Base-by-base conservation (phyloP, 306 rosid species). In the Begonia fuchsioides region DNA sequence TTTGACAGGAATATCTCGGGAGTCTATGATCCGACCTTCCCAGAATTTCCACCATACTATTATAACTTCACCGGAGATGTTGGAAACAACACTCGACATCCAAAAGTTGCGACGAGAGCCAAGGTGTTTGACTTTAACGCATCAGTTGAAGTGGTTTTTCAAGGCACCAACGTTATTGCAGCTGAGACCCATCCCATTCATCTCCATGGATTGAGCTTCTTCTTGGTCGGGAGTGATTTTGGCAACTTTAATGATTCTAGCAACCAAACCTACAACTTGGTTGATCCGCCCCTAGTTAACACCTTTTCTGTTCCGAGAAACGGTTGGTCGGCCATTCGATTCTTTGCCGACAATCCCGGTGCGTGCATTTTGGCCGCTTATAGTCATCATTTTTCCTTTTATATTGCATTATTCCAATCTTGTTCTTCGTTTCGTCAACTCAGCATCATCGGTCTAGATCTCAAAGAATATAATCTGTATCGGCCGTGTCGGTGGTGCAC, bases 161-260 rank as follows among this genome's bases (percentile, higher is more conserved):
- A 76, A 50, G 83, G 75, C 19, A 76, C 79, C 0, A 57, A 58
- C 40, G 1, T 72, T 19, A 2, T 43, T 10, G 50, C 40, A 9
- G 55, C 77, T 8, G 73, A 68, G 73, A 72, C 65, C 57, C 83
- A 76, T 40, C 76, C 79, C 0, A 46, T 71, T 50, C 83, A 76
- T 55, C 61, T 72, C 15, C 83, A 76, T 50, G 83, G 83, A 7
- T 72, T 12, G 19, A 72, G 68, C 40, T 72, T 72, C 63, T 72
- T 43, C 13, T 18, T 62, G 47, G 73, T 72, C 15, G 77, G 77
- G 38, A 53, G 46, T 1, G 73, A 71, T 11, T 39, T 12, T 14
- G 77, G 77, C 0, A 72, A 67, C 20, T 67, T 43, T 13, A 19
- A 66, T 43, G 11, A 6, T 2, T 40, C 13, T 9, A 50, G 62